phyloP scores from a whole-genome alignment of 805 yeast species.

The Myxozyma vanderwaltii region DNA sequence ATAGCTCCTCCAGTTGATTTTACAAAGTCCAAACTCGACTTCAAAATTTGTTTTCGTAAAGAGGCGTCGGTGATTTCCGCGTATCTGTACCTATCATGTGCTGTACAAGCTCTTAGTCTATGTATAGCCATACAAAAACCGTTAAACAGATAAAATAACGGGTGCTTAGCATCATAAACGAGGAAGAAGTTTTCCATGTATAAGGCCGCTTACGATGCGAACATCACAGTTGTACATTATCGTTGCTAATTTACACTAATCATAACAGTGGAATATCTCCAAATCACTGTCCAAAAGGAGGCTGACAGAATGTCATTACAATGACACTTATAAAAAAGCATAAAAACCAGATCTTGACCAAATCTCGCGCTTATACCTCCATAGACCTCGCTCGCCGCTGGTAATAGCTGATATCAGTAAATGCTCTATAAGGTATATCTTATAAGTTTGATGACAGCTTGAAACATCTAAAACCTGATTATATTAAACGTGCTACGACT shows the following conservation, averaged over 20 bases:
- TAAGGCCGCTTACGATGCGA: constrained; percentile 48
- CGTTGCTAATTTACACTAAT: neutral
- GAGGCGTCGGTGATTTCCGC: constrained; percentile 14
- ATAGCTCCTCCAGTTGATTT: too few species aligned
- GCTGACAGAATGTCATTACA: neutral
- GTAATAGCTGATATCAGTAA: too few species aligned
- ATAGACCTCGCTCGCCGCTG: too few species aligned
- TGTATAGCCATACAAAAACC: neutral
- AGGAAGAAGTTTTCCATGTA: constrained; percentile 48
- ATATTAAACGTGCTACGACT: constrained; percentile 59
- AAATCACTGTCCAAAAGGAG: neutral
- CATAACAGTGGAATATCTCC: neutral
- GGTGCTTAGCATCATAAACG: constrained; percentile 48
- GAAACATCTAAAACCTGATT: constrained; percentile 35
- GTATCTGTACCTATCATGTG: constrained; percentile 25
- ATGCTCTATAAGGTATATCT: too few species aligned
- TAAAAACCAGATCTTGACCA: neutral
- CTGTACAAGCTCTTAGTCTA: constrained; percentile 20
- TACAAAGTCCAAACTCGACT: too few species aligned
- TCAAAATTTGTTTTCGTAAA: too few species aligned
- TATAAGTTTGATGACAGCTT: neutral
- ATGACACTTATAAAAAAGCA: neutral
- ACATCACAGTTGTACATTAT: constrained; percentile 1
- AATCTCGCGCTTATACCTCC: too few species aligned
- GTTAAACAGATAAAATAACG: neutral